Evolutionary conservation across 805 yeast genomes (phyloP), one percentile per base, ranked within the genome.

Genomic region (Ogataea minuta): DNA sequence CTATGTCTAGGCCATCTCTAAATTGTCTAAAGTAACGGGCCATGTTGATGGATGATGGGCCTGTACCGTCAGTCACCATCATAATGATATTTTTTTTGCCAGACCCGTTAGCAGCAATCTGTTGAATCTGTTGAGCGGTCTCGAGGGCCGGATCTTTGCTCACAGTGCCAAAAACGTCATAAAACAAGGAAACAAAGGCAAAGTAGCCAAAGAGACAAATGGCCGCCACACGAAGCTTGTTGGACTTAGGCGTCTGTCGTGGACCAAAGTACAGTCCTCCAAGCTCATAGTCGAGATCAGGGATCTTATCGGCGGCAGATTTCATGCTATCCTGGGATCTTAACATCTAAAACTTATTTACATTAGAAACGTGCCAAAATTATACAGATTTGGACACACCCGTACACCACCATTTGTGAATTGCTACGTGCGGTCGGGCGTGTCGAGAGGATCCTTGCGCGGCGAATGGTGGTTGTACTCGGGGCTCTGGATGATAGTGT

Each of bases 21-120:
- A 62, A 67, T 57, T 88, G 95, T 43, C 73, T 73, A 66, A 76
- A 89, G 15, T 84, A 77, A 45, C 96, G 73, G 1, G 96, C 80
- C 59, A 88, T 63, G 2, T 93, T 81, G 42, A 88, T 63, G 2
- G 95, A 82, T 0, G 95, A 83, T 3, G 96, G 96, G 0, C 96
- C 96, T 83, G 88, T 87, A n/a, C 96, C 96, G 61, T 88, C 96
- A 3, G 95, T 81, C 23, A 88, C 95, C 76, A 88, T 79, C 68
- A 88, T 86, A 36, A 88, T 83, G 41, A 89, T 74, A 54, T 88
- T 88, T 54, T 77, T 81, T 68, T 84, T 85, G 24, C 37, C 32
- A 13, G 14, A 13, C 4, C 10, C 17, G 9, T n/a, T 12, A 4
- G 28, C 11, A 11, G 6, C 23, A 19, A 6, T 12, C 24, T n/a